Conservation (phyloP, 345 rosid genomes). For the Acer yangbiense region DNA sequence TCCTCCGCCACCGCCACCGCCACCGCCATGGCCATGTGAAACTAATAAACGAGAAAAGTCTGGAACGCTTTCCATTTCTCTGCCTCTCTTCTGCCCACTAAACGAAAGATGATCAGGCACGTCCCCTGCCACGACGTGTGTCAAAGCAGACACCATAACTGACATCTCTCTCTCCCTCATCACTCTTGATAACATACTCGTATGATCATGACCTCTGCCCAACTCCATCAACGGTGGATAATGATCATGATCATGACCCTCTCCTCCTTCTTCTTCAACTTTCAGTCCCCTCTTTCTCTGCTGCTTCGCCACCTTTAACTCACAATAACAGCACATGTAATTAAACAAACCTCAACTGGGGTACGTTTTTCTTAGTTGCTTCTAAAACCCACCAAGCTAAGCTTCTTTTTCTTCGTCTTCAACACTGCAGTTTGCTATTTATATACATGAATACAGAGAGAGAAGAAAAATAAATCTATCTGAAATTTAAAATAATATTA, state of each 20-base stretch:
- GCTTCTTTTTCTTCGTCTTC: background rate
- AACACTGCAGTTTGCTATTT: background rate
- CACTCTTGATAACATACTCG: conserved; percentile 23
- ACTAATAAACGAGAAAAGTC: conserved; percentile 10
- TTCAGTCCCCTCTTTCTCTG: background rate
- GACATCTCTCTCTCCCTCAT: conserved; percentile 73
- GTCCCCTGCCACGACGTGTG: conserved; percentile 69
- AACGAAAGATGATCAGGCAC: conserved; percentile 20
- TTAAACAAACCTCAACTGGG: background rate
- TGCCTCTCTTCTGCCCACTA: conserved; percentile 38
- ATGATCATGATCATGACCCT: conserved; percentile 1
- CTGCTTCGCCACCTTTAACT: conserved; percentile 44
- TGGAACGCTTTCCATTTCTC: conserved; percentile 40
- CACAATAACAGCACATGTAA: background rate
- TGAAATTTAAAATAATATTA: background rate
- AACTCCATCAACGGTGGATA: too few relatives aligned
- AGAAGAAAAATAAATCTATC: background rate
- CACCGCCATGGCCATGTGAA: conserved; percentile 12
- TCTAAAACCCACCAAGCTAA: background rate
- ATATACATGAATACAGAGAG: background rate
- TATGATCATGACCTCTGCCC: too few relatives aligned
- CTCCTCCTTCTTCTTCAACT: background rate
- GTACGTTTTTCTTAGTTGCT: background rate
- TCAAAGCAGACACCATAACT: conserved; percentile 72
- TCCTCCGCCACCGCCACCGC: conserved; percentile 4